Evolutionary conservation across 768 basidiomycete genomes (phyloP), one percentile per base, ranked within the genome.

Genomic region (Collybia nuda): DNA sequence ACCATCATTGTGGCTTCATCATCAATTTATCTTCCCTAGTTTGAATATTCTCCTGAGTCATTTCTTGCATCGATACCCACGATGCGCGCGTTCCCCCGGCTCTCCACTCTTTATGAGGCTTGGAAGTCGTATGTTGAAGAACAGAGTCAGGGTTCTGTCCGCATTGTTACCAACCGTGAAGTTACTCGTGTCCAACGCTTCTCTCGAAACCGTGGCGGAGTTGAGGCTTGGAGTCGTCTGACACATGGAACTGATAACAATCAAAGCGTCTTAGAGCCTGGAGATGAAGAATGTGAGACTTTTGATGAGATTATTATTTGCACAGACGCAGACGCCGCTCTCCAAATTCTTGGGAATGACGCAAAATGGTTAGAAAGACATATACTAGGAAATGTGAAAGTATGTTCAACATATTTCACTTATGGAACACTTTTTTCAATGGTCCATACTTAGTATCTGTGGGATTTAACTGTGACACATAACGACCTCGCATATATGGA

Each of bases 391-490:
- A 67, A 67, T 51, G 64, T 65, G 28, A 67, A 66, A 54, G 65
- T 64, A 28, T 3, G 41, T 35, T 11, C 18, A 3, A n/a, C 17
- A 18, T 6, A 11, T 49, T n/a, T 18, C 22, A 17, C 26, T 11
- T 32, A 28, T 12, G 7, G 11, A 36, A 24, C 19, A 14, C 7
- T 12, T 35, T 32, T 36, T 35, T 37, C 21, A 26, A 28, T 11
- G 22, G 28, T 5, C 21, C 12, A 35, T 46, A 4, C 39, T 11
- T 24, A 66, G 62, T 75, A 76, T 48, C 64, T 74, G 9, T 69
- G 71, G 63, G 73, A 79, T 45, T 62, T 76, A n/a, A 77, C 75
- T 0, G 76, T 80, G 26, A 81, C 79, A 2, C 81, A 82, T 55
- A 70, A 64, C 35, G 77, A 80, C 46, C 51, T 70, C 1, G 63